Evolutionary conservation across 2,329 filamentous ascomycete genomes (phyloP), one percentile per base, ranked within the genome.

Genomic region (Xylaria sp.): DNA sequence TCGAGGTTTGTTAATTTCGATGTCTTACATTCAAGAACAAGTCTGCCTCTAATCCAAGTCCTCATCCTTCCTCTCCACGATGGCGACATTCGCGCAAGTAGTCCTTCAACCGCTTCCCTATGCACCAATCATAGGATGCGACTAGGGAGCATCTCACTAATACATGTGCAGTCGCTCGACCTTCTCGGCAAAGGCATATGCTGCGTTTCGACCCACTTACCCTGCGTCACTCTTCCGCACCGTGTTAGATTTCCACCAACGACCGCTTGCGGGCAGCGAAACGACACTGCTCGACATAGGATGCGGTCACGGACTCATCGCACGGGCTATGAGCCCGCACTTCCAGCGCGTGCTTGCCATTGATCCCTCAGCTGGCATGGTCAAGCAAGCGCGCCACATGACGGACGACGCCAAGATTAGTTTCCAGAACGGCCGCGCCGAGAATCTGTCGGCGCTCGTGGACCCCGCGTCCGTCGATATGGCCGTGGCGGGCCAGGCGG

Each of bases 281-380:
- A 76, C 79, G 9, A 79, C 76, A 2, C 73, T 84, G 23, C 76
- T 91, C 9, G 90, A 91, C 75, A 80, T 91, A n/a, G 89, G 90
- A 58, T 89, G 87, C 73, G 89, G 89, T 2, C 88, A 89, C 69
- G 89, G 89, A 25, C 81, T 87, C 60, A 84, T 89, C 25, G 81
- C 87, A 7, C 85, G 87, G 8, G 82, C 83, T 32, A 80, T 92
- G 37, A 82, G 84, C 58, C 80, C 82, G n/a, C 78, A 81, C 71
- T 91, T 91, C 78, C 77, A 76, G 6, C 79, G 78, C 23, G 82
- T 87, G 25, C 75, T 87, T 32, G 89, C 84, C 37, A 83, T 86
- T 58, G 88, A 91, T 76, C 87, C 87, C 1, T 89, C 87, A 18
- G 73, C 81, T 0, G 83, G 82, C 68, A 91, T 91, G 89, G 80